Base-by-base conservation (phyloP, 768 basidiomycete genomes). In the Daedaleopsis sinensis region DNA sequence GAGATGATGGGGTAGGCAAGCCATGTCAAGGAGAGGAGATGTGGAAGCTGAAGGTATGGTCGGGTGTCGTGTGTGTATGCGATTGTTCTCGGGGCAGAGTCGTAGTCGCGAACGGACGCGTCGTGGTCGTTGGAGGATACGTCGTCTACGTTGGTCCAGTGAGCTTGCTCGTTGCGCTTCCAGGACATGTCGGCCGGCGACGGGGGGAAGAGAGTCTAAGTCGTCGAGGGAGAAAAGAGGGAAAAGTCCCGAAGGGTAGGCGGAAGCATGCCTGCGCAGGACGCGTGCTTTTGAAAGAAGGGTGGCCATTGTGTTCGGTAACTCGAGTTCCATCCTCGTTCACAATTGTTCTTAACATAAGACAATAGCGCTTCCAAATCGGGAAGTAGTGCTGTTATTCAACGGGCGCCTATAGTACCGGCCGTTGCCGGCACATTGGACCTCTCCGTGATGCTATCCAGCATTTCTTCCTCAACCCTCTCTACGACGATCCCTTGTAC, bases 1-100 rank as follows among this genome's bases (percentile, higher is more conserved):
- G 94, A 96, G 44, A 96, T 77, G 32, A 97, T 87, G 36, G 94
- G 94, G 65, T 93, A 94, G 10, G 94, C 93, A 42, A 98, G 89
- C 89, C 94, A 92, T 71, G 91, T 83, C 13, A 96, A 84, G 23
- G 94, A 93, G 35, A 96, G 83, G 49, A 94, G 82, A 68, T 96
- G 88, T 32, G 87, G 81, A 38, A 95, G 88, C 65, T 87, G 82
- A 52, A 98, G 88, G 74, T 96, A 96, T 9, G 94, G 92, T 62
- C 82, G 87, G 95, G 86, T 18, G 77, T 72, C 37, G 72, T 71
- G 64, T 52, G 50, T 64, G 56, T 59, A 49, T 16, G 27, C 59
- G 16, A 50, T 55, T 18, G 55, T 46, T 27, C 71, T 70, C 35
- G 80, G 81, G 72, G 65, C 75, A 77, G 80, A 71, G 78, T 84